These are phyloP conservation scores for Trametes hirsuta DNA, from an alignment of 1,284 basidiomycete species.

Conservation along the genomic window DNA sequence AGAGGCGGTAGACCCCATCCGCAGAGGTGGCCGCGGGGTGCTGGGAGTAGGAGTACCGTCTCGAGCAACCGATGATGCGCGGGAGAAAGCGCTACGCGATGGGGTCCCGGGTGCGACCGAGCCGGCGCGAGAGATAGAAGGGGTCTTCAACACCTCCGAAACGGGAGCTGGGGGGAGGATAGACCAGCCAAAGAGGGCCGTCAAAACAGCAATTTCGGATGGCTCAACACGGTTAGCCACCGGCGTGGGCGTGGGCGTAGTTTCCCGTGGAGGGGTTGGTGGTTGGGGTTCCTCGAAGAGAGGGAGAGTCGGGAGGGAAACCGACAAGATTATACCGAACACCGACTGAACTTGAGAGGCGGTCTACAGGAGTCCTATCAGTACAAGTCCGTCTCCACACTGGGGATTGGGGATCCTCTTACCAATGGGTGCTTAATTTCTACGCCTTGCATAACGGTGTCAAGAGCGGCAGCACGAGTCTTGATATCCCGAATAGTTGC, in stretches of 20 bases:
- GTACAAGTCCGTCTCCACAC: background rate
- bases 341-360: constrained; percentile 39
- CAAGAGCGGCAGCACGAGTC: constrained; percentile 53
- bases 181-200: constrained; percentile 73
- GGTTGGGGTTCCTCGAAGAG: constrained; percentile 9
- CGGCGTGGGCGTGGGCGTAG: constrained; percentile 8
- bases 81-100: constrained; percentile 37
- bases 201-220: constrained; percentile 60
- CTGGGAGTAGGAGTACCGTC: constrained; percentile 26
- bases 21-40: constrained; percentile 16
- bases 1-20: constrained; percentile 5
- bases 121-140: constrained; percentile 43
- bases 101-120: constrained; percentile 47
- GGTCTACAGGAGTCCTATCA: constrained; percentile 29
- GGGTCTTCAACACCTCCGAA: constrained; percentile 39
- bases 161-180: constrained; percentile 40
- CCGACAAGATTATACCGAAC: constrained; percentile 34
- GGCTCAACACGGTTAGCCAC: constrained; percentile 32
- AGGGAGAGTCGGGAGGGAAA: constrained; percentile 25
- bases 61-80: constrained; percentile 49
- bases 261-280: constrained; percentile 11
- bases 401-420: constrained; percentile 18
- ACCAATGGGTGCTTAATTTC: constrained; percentile 75
- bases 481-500: constrained; percentile 64
- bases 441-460: constrained; percentile 54